A percentile compares a stretch with the other conserved stretches of the same genome.
Conservation (phyloP, 768 basidiomycete species). For the Suillus subalutaceus region DNA sequence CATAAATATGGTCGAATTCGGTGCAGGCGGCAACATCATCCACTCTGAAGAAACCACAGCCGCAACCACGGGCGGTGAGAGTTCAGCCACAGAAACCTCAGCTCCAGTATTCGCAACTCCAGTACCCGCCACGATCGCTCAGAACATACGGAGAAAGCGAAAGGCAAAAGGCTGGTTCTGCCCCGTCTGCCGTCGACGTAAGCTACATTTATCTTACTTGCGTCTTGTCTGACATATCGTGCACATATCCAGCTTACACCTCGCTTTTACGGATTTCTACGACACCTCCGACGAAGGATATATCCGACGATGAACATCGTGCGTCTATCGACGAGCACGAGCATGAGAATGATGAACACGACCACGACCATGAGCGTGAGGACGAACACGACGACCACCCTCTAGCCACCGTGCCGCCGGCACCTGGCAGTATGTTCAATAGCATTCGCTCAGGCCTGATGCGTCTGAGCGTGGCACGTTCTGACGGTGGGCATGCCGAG, state of each 20-base stretch:
- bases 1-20: constrained; percentile 96
- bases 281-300: constrained; percentile 51
- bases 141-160: constrained; percentile 72
- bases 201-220: constrained; percentile 34
- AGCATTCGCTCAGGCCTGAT: constrained; percentile 28
- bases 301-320: constrained; percentile 34
- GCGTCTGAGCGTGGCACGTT: constrained; percentile 26
- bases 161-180: constrained; percentile 98
- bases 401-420: constrained; percentile 10
- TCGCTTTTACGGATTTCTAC: constrained; percentile 85
- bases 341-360: constrained; percentile 17
- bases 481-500: constrained; percentile 21
- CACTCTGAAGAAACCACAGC: constrained; percentile 48
- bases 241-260: constrained; percentile 67
- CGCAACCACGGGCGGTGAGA: constrained; percentile 28
- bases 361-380: constrained; percentile 19
- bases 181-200: constrained; percentile 93
- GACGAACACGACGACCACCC: constrained; percentile 16
- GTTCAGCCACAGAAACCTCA: constrained; percentile 17
- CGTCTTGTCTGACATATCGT: constrained; percentile 8
- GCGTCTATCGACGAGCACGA: constrained; percentile 31
- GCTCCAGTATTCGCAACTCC: constrained; percentile 17
- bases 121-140: constrained; percentile 27
- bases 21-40: constrained; percentile 86
- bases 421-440: constrained; percentile 24